phyloP scores from a whole-genome alignment of 805 yeast genomes.

The Pichia membranifaciens region DNA sequence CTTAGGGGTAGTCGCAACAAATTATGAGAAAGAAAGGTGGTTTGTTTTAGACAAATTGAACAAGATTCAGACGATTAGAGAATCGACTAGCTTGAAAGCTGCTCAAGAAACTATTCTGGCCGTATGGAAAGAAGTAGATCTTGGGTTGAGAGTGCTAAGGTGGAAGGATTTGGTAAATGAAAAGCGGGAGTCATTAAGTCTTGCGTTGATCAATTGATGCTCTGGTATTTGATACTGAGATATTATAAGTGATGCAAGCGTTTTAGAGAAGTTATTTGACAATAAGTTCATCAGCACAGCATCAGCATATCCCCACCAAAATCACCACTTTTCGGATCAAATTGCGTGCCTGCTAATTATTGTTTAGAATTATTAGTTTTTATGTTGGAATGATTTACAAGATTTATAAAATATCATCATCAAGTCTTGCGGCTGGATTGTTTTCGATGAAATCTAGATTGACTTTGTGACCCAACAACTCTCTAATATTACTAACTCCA shows the following conservation, averaged over 20 bases:
- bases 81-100: constrained; percentile 33
- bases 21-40: constrained; percentile 34
- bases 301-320: no score
- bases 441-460: constrained; percentile 88
- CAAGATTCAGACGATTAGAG: constrained; percentile 31
- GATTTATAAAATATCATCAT: constrained; percentile 51
- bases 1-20: constrained; percentile 32
- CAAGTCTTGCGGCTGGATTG: constrained; percentile 97
- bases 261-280: no score
- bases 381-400: neutral
- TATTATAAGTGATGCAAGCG: no score
- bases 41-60: constrained; percentile 32
- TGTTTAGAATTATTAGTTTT: neutral
- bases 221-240: no score
- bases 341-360: no score
- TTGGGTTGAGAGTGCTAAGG: constrained; percentile 22
- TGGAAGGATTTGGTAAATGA: constrained; percentile 38
- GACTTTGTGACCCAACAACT: constrained; percentile 94
- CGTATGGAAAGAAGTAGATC: constrained; percentile 38
- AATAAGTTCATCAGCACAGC: no score
- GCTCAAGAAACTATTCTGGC: constrained; percentile 31
- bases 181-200: constrained; percentile 33
- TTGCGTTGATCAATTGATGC: constrained; percentile 23
- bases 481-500: constrained; percentile 92
- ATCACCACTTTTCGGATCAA: no score